These are phyloP conservation scores for Emericellopsis cladophorae DNA, from an alignment of 2,329 filamentous ascomycete genomes.

Conservation along the genomic window DNA sequence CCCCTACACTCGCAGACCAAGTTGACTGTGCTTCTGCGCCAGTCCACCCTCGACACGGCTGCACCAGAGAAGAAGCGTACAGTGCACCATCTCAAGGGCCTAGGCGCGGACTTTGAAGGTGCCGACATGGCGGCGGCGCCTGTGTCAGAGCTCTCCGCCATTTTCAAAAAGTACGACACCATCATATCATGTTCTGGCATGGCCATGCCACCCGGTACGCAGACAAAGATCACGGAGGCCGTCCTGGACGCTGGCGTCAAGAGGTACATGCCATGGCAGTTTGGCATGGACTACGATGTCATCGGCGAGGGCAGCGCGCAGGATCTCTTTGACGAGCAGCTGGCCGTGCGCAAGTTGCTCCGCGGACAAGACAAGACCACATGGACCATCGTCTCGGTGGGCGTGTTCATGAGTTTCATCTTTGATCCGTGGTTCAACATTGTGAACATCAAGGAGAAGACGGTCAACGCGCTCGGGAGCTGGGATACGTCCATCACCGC, in stretches of 20 bases:
- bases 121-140: constrained; percentile 29
- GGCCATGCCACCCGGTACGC: constrained; percentile 36
- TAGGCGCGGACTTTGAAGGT: constrained; percentile 25
- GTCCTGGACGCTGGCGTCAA: constrained; percentile 34
- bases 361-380: constrained; percentile 29
- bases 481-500: constrained; percentile 52
- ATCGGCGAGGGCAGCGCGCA: constrained; percentile 47
- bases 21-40: constrained; percentile 42
- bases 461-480: constrained; percentile 40
- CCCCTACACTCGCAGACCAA: constrained; percentile 18
- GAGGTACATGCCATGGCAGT: constrained; percentile 60
- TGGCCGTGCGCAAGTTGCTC: constrained; percentile 41
- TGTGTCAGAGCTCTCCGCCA: constrained; percentile 20
- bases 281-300: constrained; percentile 57
- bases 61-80: constrained; percentile 21
- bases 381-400: constrained; percentile 57
- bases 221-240: constrained; percentile 44
- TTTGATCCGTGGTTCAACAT: constrained; percentile 52
- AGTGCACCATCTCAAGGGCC: constrained; percentile 18
- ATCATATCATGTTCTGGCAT: constrained; percentile 53
- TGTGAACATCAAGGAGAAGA: constrained; percentile 31
- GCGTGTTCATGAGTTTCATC: constrained; percentile 59
- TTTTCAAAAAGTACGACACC: constrained; percentile 34
- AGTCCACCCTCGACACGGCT: constrained; percentile 26
- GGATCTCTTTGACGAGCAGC: constrained; percentile 56